phyloP scores from a whole-genome alignment of 2,329 filamentous ascomycete species.

The Colletotrichum sp. region DNA sequence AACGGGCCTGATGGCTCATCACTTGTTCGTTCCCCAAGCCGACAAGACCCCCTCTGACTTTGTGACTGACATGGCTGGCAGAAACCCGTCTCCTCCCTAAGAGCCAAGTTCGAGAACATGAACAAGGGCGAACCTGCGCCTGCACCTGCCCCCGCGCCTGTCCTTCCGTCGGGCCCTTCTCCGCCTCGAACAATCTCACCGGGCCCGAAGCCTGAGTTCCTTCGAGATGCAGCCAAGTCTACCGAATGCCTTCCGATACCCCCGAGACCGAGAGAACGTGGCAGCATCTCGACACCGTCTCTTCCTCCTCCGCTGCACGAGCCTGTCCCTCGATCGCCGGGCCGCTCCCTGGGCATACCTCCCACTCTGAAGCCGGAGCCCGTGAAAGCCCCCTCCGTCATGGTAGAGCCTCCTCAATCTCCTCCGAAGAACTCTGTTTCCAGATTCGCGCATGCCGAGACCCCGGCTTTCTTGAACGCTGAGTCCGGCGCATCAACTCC shows the following conservation, averaged over 20 bases:
- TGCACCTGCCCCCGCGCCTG: background rate
- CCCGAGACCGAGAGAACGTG: conserved; percentile 27
- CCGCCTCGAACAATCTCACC: conserved; percentile 39
- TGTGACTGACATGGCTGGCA: conserved; percentile 40
- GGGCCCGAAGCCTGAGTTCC: conserved; percentile 45
- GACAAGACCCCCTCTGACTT: background rate
- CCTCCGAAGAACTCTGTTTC: conserved; percentile 58
- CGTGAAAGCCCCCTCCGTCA: conserved; percentile 64
- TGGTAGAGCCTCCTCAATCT: conserved; percentile 73
- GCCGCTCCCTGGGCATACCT: conserved; percentile 46
- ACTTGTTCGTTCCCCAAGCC: conserved; percentile 58
- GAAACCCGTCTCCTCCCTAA: conserved; percentile 83
- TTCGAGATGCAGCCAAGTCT: conserved; percentile 45
- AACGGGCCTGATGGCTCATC: conserved; percentile 79
- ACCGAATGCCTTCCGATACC: conserved; percentile 38
- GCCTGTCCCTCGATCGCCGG: conserved; percentile 25
- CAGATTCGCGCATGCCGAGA: conserved; percentile 41
- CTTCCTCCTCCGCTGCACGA: conserved; percentile 23
- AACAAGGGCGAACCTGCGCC: conserved; percentile 47
- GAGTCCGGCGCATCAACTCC: conserved; percentile 46
- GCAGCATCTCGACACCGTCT: conserved; percentile 23
- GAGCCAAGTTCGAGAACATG: conserved; percentile 83
- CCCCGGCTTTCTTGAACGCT: conserved; percentile 52
- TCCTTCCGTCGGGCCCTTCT: conserved; percentile 22
- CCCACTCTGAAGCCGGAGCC: conserved; percentile 51